A percentile compares a stretch with the other conserved stretches of the same genome.
Conservation (phyloP, 1,284 basidiomycete genomes). For the Ceratobasidium sp. region DNA sequence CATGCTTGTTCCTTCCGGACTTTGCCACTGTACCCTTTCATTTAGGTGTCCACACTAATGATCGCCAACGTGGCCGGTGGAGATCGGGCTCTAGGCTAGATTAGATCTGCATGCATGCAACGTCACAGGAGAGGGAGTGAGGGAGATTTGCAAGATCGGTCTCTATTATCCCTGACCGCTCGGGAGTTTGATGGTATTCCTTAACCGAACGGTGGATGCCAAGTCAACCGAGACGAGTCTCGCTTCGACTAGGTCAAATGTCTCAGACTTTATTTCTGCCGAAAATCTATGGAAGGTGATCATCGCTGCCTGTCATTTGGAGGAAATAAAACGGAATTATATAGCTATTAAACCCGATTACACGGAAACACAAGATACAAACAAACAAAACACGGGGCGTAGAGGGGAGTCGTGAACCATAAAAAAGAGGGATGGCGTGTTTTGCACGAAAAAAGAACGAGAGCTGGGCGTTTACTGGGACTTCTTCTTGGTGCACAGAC, state of each 20-base stretch:
- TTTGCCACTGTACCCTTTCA: not conserved
- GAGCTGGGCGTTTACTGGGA: not conserved
- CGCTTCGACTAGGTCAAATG: not conserved
- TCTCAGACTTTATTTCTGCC: too few relatives aligned
- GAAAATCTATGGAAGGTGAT: too few relatives aligned
- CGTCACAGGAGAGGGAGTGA: too few relatives aligned
- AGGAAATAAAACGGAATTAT: too few relatives aligned
- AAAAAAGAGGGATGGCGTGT: not conserved
- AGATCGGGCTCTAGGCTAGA: not conserved
- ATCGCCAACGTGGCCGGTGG: not conserved
- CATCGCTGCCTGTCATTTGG: too few relatives aligned
- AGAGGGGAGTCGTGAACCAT: not conserved
- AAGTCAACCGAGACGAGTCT: not conserved
- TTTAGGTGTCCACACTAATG: not conserved
- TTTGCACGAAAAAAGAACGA: not conserved
- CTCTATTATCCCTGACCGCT: not conserved
- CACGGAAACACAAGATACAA: not conserved
- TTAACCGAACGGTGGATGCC: too few relatives aligned
- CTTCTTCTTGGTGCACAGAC: conserved; percentile 26
- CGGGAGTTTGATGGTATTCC: too few relatives aligned
- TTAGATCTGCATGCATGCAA: not conserved
- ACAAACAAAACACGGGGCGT: not conserved
- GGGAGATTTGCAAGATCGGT: too few relatives aligned
- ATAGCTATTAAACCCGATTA: not conserved
- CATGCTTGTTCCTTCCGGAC: not conserved